Conservation (phyloP, 371 early-diverging fungal species). For the Mucor circinelloides region DNA sequence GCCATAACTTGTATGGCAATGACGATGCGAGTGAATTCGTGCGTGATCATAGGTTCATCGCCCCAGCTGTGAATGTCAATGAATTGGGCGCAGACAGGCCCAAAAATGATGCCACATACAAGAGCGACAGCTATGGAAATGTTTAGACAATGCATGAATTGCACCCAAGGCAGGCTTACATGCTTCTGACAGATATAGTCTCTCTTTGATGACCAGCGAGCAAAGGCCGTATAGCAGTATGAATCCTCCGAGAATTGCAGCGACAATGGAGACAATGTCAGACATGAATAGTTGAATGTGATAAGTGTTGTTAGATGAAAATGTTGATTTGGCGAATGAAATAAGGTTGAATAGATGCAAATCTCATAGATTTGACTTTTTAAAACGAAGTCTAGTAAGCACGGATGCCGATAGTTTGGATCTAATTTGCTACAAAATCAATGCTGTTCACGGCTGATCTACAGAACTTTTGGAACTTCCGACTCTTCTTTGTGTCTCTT, state of each 20-base stretch:
- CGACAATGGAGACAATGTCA: constrained; percentile 28
- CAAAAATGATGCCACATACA: constrained; percentile 83
- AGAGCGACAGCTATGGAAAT: constrained; percentile 70
- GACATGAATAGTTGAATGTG: constrained; percentile 1
- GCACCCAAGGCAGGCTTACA: constrained; percentile 43
- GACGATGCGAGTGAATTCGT: constrained; percentile 75
- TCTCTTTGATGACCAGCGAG: constrained; percentile 88
- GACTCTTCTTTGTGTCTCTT: background rate
- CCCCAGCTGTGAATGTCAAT: constrained; percentile 43
- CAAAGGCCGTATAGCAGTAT: constrained; percentile 81
- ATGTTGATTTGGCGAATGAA: background rate
- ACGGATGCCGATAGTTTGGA: background rate
- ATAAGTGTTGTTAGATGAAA: background rate
- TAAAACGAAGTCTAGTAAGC: background rate
- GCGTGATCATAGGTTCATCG: constrained; percentile 46
- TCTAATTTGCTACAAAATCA: background rate
- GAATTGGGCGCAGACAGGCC: constrained; percentile 63
- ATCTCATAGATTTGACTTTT: background rate
- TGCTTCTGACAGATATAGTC: constrained; percentile 89
- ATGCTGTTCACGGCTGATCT: background rate
- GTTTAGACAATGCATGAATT: background rate
- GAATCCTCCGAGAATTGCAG: constrained; percentile 76
- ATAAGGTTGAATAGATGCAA: background rate
- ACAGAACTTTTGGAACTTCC: background rate
- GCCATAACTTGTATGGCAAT: constrained; percentile 87